These are phyloP conservation scores for Ilyonectria destructans DNA, from an alignment of 2,329 filamentous ascomycete species.

Conservation along the genomic window DNA sequence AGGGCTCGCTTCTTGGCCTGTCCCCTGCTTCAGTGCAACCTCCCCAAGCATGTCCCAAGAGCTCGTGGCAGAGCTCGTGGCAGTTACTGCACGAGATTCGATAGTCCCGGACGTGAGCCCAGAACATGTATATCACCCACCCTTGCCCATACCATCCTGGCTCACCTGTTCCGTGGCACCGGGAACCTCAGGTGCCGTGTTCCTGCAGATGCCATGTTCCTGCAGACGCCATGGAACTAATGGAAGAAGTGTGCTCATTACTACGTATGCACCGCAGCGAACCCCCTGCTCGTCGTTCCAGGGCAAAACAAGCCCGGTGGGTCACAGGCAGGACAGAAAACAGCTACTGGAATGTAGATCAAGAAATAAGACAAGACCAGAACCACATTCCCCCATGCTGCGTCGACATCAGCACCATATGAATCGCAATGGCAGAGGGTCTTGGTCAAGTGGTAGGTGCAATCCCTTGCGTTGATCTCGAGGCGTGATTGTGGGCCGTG, in stretches of 20 bases:
- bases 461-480: slow-evolving; percentile 1
- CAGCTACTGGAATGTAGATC: slow-evolving; percentile 23
- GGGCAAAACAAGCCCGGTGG: slow-evolving; percentile 3
- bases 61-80: not conserved
- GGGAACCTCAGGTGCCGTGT: not conserved
- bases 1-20: not conserved
- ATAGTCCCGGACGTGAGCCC: not conserved
- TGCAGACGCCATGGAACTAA: too few species aligned
- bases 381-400: slow-evolving; percentile 10
- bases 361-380: slow-evolving; percentile 37
- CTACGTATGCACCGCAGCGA: too few species aligned
- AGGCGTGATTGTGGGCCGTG: not conserved
- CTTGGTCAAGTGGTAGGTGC: slow-evolving; percentile 45
- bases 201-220: not conserved
- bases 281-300: not conserved
- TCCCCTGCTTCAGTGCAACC: too few species aligned
- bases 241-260: not conserved
- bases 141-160: not conserved
- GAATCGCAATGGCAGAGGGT: slow-evolving; percentile 45
- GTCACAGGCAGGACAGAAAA: slow-evolving; percentile 14
- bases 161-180: slow-evolving; percentile 8
- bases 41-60: not conserved
- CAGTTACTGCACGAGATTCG: not conserved
- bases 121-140: not conserved
- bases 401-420: slow-evolving; percentile 23